Evolutionary conservation across 2,329 filamentous ascomycete species (phyloP).

Genomic region (Clarireedia paspali): DNA sequence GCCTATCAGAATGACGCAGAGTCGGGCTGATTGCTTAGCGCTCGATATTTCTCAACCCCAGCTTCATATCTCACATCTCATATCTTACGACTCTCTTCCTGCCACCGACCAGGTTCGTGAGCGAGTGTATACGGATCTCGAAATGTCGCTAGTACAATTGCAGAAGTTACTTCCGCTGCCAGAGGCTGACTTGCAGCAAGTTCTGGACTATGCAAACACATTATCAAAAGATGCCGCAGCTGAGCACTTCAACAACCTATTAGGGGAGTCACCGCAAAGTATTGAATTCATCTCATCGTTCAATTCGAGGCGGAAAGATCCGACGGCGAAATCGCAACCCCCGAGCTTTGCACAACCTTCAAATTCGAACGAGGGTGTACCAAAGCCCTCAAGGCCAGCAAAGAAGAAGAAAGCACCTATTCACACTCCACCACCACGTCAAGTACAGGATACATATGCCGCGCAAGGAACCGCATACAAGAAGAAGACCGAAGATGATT

Average conservation of each 20-base stretch:
- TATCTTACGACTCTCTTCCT: neutral
- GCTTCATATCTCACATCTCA: neutral
- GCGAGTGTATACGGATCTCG: neutral
- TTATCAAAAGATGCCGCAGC: constrained; percentile 71
- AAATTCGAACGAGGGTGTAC: constrained; percentile 30
- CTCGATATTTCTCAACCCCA: neutral
- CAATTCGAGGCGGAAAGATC: constrained; percentile 56
- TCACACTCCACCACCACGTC: constrained; percentile 56
- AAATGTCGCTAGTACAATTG: constrained; percentile 54
- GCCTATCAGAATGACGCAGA: neutral
- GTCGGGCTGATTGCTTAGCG: neutral
- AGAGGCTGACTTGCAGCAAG: constrained; percentile 73
- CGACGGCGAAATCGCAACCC: constrained; percentile 15
- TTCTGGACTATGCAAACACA: constrained; percentile 72
- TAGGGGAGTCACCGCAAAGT: constrained; percentile 75
- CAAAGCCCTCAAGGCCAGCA: constrained; percentile 39
- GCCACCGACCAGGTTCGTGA: neutral
- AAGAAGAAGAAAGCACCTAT: constrained; percentile 55
- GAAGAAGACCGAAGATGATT: constrained; percentile 67
- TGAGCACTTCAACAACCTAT: constrained; percentile 77
- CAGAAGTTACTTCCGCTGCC: constrained; percentile 76
- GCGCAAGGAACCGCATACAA: constrained; percentile 58
- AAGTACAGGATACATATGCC: constrained; percentile 54
- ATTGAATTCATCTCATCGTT: constrained; percentile 66
- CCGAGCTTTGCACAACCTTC: constrained; percentile 4